Conservation (phyloP, 768 basidiomycete genomes). For the Kwoniella sp. region DNA sequence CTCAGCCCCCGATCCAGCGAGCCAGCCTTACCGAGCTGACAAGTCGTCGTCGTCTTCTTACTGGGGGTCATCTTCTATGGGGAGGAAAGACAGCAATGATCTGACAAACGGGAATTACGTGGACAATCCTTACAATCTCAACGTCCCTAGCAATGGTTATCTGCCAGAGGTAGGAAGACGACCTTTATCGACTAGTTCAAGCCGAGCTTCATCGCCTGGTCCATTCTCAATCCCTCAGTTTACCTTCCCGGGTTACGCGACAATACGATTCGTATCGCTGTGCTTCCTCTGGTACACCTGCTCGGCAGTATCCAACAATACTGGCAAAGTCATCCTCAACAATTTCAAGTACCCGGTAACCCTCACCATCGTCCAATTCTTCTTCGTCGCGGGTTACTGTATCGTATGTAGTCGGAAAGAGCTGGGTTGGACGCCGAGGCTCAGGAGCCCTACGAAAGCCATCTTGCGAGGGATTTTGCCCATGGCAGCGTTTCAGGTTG, state of each 20-base stretch:
- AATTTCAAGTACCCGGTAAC: conserved; percentile 94
- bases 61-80: conserved; percentile 5
- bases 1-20: conserved; percentile 1
- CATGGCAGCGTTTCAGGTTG: conserved; percentile 97
- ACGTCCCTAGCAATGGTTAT: conserved; percentile 8
- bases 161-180: conserved; percentile 19
- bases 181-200: conserved; percentile 8
- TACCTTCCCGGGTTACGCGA: conserved; percentile 31
- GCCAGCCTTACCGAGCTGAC: conserved; percentile 13
- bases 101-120: conserved; percentile 9
- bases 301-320: conserved; percentile 92
- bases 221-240: conserved; percentile 35
- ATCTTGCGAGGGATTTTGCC: conserved; percentile 80
- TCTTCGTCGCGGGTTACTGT: conserved; percentile 86
- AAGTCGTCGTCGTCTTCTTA: conserved; percentile 7
- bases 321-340: conserved; percentile 90
- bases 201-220: conserved; percentile 29
- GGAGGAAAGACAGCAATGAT: conserved; percentile 22
- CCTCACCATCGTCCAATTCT: conserved; percentile 96
- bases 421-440: conserved; percentile 57
- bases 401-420: conserved; percentile 66
- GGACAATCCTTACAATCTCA: conserved; percentile 17
- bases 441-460: conserved; percentile 70
- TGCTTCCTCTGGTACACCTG: conserved; percentile 91
- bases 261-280: conserved; percentile 67